Base-by-base conservation (phyloP, 371 early-diverging fungal genomes). In the Lichtheimia ornata region DNA sequence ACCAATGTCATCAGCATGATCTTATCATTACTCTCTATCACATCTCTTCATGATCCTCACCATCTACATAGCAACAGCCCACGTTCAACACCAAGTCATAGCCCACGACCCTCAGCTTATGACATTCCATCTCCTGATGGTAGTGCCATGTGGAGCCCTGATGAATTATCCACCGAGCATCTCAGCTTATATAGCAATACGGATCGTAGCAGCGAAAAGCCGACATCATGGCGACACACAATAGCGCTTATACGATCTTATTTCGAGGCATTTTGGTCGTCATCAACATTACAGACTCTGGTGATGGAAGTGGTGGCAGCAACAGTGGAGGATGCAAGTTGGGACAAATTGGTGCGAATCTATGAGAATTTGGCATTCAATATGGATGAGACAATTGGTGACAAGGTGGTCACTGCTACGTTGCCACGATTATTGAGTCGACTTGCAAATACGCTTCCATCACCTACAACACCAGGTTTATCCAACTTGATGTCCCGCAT, bases 221-320 rank as follows among this genome's bases (percentile, higher is more conserved):
- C 35, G 11, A 49, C 45, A 0, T 17, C 55, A 13, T 61, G 44
- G 42, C 22, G 47, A 17, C 54, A 62, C 22, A 63, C 60, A 5
- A 30, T 58, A n/a, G 41, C 14, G 27, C 45, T n/a, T 15, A n/a
- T 56, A 11, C 28, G 49, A 50, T 25, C 50, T 0, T 82, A 77
- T 20, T 58, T 83, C 27, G 64, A 72, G 40, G 67, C 64, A 3
- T 71, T 79, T 30, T 85, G 84, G 84, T 64, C 70, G 9, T 50
- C 59, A 2, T 81, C 78, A 0, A 11, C 35, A 35, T 73, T 70
- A 20, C 74, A 70, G 9, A 66, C 69, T 11, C 49, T 62, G 0
- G 70, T 85, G 0, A 47, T 73, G 3, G 44, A 59, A 0, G 72
- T 69, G 14, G 58, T 71, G n/a, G 61, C 60, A 22, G 64, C 65